Evolutionary conservation across 441 rosid genomes (phyloP).

Genomic region (Raphanus hybrid): DNA sequence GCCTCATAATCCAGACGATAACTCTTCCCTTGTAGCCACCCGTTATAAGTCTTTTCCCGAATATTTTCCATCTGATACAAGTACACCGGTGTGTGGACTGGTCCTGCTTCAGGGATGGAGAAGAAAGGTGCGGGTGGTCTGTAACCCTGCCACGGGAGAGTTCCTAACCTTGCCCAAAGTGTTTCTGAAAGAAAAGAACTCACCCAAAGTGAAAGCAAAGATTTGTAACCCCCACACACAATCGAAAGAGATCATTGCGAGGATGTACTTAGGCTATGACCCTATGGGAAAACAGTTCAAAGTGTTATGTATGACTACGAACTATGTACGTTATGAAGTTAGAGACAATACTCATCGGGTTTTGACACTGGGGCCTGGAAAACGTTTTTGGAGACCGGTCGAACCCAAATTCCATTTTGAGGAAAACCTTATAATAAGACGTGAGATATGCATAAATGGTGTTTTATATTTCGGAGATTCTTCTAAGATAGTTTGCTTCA

Average conservation of each 20-base stretch:
- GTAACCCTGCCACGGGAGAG: conserved; percentile 5
- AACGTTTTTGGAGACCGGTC: background rate
- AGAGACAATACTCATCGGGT: background rate
- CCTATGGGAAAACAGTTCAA: background rate
- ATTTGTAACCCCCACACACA: background rate
- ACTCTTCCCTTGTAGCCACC: conserved; percentile 3
- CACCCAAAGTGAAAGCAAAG: too few species aligned
- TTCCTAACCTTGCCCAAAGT: conserved; percentile 11
- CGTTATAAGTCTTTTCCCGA: background rate
- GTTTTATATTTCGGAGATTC: background rate
- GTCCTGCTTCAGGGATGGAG: background rate
- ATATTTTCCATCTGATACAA: background rate
- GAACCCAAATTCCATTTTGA: background rate
- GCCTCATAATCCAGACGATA: background rate
- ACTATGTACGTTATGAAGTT: background rate
- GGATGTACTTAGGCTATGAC: background rate
- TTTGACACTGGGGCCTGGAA: background rate
- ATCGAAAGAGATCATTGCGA: background rate
- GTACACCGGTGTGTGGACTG: conserved; percentile 4
- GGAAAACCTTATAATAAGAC: background rate
- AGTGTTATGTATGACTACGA: background rate
- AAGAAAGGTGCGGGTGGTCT: background rate
- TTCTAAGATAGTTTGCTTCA: background rate
- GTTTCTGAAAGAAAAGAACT: background rate
- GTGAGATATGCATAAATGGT: background rate